Conservation (phyloP, 257 asterid genomes). For the Eucommia ulmoides region DNA sequence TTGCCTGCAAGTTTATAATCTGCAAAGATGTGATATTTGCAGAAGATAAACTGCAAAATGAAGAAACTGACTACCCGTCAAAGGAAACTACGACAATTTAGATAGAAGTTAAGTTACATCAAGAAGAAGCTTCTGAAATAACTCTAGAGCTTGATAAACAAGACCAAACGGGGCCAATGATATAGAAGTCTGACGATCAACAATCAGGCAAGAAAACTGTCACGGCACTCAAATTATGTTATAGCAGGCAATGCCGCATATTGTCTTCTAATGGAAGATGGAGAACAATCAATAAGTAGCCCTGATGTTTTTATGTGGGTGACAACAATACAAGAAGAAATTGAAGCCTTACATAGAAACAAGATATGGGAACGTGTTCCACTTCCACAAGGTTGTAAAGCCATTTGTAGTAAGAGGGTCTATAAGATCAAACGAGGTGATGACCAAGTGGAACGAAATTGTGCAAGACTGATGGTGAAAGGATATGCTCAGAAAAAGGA, state of each 20-base stretch:
- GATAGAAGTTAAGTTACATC: not conserved
- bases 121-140: not conserved
- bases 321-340: not conserved
- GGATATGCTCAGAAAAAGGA: no score
- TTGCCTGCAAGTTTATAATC: not conserved
- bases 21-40: not conserved
- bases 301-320: not conserved
- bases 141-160: not conserved
- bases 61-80: not conserved
- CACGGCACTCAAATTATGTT: not conserved
- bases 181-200: not conserved
- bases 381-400: not conserved
- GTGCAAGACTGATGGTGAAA: no score
- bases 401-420: not conserved
- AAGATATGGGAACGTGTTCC: not conserved
- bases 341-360: not conserved
- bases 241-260: not conserved
- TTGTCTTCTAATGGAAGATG: not conserved
- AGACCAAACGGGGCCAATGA: not conserved
- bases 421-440: not conserved
- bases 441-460: not conserved
- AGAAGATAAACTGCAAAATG: not conserved
- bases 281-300: not conserved
- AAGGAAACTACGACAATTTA: not conserved
- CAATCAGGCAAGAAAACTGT: not conserved